These are phyloP conservation scores for Bidens hawaiensis DNA, from an alignment of 140 eudicot species.

Conservation along the genomic window DNA sequence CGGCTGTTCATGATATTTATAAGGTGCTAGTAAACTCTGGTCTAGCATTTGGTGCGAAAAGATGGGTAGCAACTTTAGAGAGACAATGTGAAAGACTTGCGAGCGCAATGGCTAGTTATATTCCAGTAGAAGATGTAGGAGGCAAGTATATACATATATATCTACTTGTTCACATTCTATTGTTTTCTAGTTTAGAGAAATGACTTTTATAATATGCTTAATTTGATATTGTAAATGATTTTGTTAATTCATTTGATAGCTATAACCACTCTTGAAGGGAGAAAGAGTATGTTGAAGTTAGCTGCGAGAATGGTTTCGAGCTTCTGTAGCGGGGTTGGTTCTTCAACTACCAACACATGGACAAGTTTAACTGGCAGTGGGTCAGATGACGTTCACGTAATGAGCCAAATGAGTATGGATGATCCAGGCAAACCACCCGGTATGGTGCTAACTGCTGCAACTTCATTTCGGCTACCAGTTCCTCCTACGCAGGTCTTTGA, in stretches of 20 bases:
- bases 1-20: constrained; percentile 59
- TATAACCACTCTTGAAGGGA: constrained; percentile 84
- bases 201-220: neutral
- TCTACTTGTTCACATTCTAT: neutral
- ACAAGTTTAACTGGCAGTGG: constrained; percentile 80
- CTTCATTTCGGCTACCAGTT: constrained; percentile 92
- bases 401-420: constrained; percentile 88
- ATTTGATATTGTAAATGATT: neutral
- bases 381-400: constrained; percentile 77
- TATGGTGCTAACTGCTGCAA: constrained; percentile 87
- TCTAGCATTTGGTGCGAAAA: constrained; percentile 87
- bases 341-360: constrained; percentile 95
- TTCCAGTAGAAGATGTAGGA: constrained; percentile 63
- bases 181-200: neutral
- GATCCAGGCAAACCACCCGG: constrained; percentile 98
- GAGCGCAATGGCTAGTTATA: constrained; percentile 75
- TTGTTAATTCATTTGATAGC: too few species aligned
- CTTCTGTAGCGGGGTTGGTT: too few species aligned
- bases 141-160: constrained; percentile 24
- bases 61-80: constrained; percentile 85
- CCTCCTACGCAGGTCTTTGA: constrained; percentile 70
- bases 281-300: constrained; percentile 88
- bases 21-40: constrained; percentile 72
- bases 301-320: too few species aligned
- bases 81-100: constrained; percentile 92